These are phyloP conservation scores for Globisporangium recalcitrans DNA, from an alignment of 352 stramenopile species.

Conservation along the genomic window DNA sequence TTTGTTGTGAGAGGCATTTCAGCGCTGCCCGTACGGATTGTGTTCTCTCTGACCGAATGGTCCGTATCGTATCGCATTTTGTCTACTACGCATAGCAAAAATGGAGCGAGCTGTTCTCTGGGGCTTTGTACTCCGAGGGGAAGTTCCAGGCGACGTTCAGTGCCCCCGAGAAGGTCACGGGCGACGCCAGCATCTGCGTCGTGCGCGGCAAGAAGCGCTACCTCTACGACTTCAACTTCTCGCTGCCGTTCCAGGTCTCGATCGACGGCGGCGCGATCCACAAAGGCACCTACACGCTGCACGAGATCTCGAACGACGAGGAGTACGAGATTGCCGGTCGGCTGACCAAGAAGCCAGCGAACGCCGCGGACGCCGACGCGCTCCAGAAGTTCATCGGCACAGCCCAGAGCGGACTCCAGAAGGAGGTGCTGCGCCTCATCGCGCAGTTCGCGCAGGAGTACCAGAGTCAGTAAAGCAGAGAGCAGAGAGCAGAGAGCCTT, in stretches of 20 bases:
- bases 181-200: slow-evolving; percentile 85
- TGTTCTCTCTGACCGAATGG: not conserved
- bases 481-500: not conserved
- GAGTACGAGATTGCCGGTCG: slow-evolving; percentile 78
- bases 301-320: slow-evolving; percentile 85
- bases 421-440: slow-evolving; percentile 61
- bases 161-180: slow-evolving; percentile 63
- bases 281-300: slow-evolving; percentile 68
- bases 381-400: slow-evolving; percentile 49
- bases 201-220: slow-evolving; percentile 86
- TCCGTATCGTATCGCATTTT: too few species aligned
- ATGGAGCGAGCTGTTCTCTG: slow-evolving; percentile 48
- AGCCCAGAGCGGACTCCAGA: slow-evolving; percentile 46
- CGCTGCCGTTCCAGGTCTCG: slow-evolving; percentile 62
- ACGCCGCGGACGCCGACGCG: slow-evolving; percentile 32
- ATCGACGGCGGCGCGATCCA: slow-evolving; percentile 39
- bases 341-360: slow-evolving; percentile 47
- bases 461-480: slow-evolving; percentile 48
- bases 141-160: slow-evolving; percentile 43
- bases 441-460: slow-evolving; percentile 57
- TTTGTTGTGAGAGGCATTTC: not conserved
- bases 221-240: slow-evolving; percentile 85
- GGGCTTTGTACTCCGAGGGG: slow-evolving; percentile 33
- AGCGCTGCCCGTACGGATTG: not conserved
- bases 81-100: slow-evolving; percentile 32